phyloP scores from a whole-genome alignment of 805 yeast genomes.

The Ogataea pilisensis region DNA sequence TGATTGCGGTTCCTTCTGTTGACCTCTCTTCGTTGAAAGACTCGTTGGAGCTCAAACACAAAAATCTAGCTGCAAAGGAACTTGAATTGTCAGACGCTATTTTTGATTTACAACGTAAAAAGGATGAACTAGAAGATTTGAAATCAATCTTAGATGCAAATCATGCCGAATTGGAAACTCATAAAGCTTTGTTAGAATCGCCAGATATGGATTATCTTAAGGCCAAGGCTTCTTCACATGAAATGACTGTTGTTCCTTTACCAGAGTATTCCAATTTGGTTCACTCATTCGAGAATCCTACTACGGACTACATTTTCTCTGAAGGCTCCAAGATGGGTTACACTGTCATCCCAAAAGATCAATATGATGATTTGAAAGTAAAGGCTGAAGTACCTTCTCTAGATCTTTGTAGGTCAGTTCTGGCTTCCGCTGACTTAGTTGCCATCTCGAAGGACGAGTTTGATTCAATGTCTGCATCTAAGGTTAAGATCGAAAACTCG shows the following conservation, averaged over 20 bases:
- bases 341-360: constrained; percentile 8
- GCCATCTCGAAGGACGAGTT: constrained; percentile 13
- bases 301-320: constrained; percentile 22
- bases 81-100: neutral
- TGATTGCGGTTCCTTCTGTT: constrained; percentile 15
- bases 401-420: constrained; percentile 2
- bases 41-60: neutral
- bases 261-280: constrained; percentile 4
- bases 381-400: neutral
- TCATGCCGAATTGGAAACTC: neutral
- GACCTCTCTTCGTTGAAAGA: constrained; percentile 20
- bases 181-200: neutral
- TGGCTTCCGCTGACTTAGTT: constrained; percentile 16
- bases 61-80: neutral
- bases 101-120: neutral
- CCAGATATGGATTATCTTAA: constrained; percentile 15
- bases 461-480: neutral
- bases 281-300: constrained; percentile 13
- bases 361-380: constrained; percentile 1
- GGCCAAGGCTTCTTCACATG: constrained; percentile 3
- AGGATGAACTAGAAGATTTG: neutral
- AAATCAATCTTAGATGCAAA: neutral
- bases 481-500: neutral
- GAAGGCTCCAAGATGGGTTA: constrained; percentile 17
- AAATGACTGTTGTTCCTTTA: constrained; percentile 4